Evolutionary conservation across 257 asterid genomes (phyloP).

Genomic region (Echites panduratus): DNA sequence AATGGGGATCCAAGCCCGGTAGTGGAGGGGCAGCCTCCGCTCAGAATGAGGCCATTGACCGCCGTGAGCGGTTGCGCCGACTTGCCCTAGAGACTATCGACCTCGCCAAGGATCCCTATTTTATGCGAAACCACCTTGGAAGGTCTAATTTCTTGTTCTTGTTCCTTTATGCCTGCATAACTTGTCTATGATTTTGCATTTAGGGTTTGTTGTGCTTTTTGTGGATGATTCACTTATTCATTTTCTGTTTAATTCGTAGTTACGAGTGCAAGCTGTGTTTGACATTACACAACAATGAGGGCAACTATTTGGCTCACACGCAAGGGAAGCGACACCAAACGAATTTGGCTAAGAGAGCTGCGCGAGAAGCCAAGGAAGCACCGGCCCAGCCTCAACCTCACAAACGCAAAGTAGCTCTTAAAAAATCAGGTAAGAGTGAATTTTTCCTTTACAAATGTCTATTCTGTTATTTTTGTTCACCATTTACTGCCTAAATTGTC

Average conservation of each 20-base stretch:
- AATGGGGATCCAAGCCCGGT: slow-evolving; percentile 99
- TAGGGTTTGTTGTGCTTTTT: neutral
- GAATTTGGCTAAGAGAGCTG: slow-evolving; percentile 96
- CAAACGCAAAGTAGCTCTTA: slow-evolving; percentile 75
- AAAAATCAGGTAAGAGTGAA: slow-evolving; percentile 46
- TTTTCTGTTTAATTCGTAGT: slow-evolving; percentile 28
- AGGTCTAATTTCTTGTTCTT: slow-evolving; percentile 38
- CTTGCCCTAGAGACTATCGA: slow-evolving; percentile 93
- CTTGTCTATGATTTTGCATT: neutral
- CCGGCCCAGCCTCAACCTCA: slow-evolving; percentile 99
- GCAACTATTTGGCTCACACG: slow-evolving; percentile 93
- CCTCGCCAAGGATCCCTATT: slow-evolving; percentile 93
- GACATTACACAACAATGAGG: slow-evolving; percentile 96
- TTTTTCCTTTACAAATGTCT: neutral
- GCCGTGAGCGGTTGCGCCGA: slow-evolving; percentile 90
- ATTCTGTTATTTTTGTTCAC: neutral
- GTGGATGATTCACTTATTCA: neutral
- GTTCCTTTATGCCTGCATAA: neutral
- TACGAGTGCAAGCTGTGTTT: slow-evolving; percentile 94
- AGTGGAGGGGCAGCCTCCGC: slow-evolving; percentile 98
- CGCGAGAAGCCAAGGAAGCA: slow-evolving; percentile 96
- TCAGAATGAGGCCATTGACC: slow-evolving; percentile 94
- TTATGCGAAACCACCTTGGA: slow-evolving; percentile 97
- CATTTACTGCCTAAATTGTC: neutral
- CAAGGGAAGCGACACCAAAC: slow-evolving; percentile 99